Evolutionary conservation across 768 basidiomycete genomes (phyloP), one percentile per base, ranked within the genome.

Genomic region (Boletus sp.): DNA sequence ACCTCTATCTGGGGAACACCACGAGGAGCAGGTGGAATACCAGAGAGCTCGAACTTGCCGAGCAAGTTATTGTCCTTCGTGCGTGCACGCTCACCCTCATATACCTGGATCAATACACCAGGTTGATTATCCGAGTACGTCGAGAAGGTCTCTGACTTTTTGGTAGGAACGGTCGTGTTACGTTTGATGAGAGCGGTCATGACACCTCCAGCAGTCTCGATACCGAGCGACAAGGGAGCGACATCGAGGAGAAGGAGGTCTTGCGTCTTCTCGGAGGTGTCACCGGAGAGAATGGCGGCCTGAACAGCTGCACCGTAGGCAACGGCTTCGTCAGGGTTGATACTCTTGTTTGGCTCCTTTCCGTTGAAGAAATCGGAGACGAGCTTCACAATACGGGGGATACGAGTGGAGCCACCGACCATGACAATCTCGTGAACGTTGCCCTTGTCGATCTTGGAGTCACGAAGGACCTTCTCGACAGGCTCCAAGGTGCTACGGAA

Each of bases 61-160:
- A 98, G 91, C 35, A 94, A 74, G 80, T 98, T 97, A 83, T 98
- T 98, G 79, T 98, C 96, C 82, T 95, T 97, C 58, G 95, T 97
- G 70, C 94, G 91, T 33, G 94, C 93, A 81, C 95, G 93, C 75
- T 98, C 94, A 76, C 95, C 96, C 81, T 98, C 96, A 77, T 85
- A 97, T 37, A 98, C 95, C 73, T 97, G 94, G 74, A 98, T 97
- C 69, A 97, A 86, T 46, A 98, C 95, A 81, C 94, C 94, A 55
- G 95, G 94, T 73, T 98, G 94, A 80, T 98, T 97, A 81, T 97
- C 95, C 63, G 94, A 87, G 81, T 96, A 95, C 18, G 96, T 98
- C 39, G 95, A 98, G 85, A 98, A 97, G 69, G 89, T 92, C 79
- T 98, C 94, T 8, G 95, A 94, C 80, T 97, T 98, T 80, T 96